Percentiles rank a stretch among this genome's conserved stretches.
Conservation (phyloP, 2,329 filamentous ascomycete species). For the Pestalotiopsis sp. region DNA sequence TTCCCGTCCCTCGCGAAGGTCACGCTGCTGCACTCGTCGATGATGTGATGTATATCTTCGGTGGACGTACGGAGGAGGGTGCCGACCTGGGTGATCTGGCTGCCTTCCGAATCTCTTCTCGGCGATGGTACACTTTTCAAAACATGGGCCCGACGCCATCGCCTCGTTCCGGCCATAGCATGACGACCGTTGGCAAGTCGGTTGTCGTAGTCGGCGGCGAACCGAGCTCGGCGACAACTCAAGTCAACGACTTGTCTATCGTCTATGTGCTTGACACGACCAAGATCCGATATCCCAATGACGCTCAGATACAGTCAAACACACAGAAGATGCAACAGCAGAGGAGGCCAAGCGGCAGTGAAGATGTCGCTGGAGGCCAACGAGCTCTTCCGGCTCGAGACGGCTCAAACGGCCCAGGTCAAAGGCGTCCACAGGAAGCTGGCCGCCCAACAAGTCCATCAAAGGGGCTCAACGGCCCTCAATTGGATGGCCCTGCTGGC, state of each 20-base stretch:
- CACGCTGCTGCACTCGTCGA: slow-evolving; percentile 92
- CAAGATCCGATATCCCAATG: slow-evolving; percentile 95
- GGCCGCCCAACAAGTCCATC: slow-evolving; percentile 37
- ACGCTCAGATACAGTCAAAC: slow-evolving; percentile 51
- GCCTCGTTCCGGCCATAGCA: slow-evolving; percentile 91
- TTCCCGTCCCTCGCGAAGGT: slow-evolving; percentile 89
- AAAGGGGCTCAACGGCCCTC: slow-evolving; percentile 46
- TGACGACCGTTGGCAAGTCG: slow-evolving; percentile 93
- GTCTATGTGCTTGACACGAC: slow-evolving; percentile 92
- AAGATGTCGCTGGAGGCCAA: slow-evolving; percentile 17
- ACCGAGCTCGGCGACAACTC: slow-evolving; percentile 81
- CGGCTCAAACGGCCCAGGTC: slow-evolving; percentile 53
- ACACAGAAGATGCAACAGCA: slow-evolving; percentile 42
- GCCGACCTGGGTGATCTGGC: slow-evolving; percentile 91
- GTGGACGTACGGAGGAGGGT: slow-evolving; percentile 91
- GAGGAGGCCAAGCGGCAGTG: slow-evolving; percentile 46
- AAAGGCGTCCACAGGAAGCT: slow-evolving; percentile 42
- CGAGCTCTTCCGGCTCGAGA: slow-evolving; percentile 50
- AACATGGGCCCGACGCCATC: slow-evolving; percentile 98
- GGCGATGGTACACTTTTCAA: slow-evolving; percentile 98
- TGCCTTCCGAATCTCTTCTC: slow-evolving; percentile 73
- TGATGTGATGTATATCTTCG: slow-evolving; percentile 99
- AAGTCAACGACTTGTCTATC: slow-evolving; percentile 82
- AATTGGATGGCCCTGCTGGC: slow-evolving; percentile 34
- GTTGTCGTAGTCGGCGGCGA: slow-evolving; percentile 93